Evolutionary conservation across 2,329 filamentous ascomycete genomes (phyloP), one percentile per base, ranked within the genome.

Genomic region (Penicillium vulpinum): DNA sequence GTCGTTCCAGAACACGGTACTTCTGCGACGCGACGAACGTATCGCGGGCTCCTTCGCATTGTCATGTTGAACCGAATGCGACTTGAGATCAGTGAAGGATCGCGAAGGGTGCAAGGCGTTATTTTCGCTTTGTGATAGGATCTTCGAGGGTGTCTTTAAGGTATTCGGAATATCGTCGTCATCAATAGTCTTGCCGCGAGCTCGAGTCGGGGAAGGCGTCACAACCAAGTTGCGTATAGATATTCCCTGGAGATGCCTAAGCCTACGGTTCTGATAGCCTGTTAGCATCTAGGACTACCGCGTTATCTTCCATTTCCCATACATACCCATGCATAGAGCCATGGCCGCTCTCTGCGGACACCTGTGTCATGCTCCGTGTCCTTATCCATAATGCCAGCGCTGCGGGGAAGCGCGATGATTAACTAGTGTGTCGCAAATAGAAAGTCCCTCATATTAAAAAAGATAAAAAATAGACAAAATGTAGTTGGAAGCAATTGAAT

Each of bases 151-250:
- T 13, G 86, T 87, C 64, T 86, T 86, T 62, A 86, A 75, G 7
- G 82, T 78, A 64, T 87, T 87, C 31, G 91, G 85, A 33, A 88
- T 83, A 31, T 86, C 88, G 66, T 92, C 85, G 66, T 88, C 92
- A 75, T 93, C 90, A 67, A 89, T 88, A 38, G 90, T 88, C 73
- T 82, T 83, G 15, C 80, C 78, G 51, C 80, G 80, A 36, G 71
- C 62, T 58, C 82, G 78, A 67, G 77, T 78, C 62, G 79, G 78
- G 57, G 80, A 78, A 61, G 79, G 80, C 24, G 79, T 80, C 63
- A 96, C 87, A 60, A 86, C 87, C 41, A 97, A 80, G 73, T 97
- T 97, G 56, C 93, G 90, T 50, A 97, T 78, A 54, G 90, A 93
- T 65, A 97, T 85, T 64, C 91, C 91, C 67, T 90, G 88, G 5